These are phyloP conservation scores for Closterium sp. DNA, from an alignment of 139 green algal genomes.

Conservation along the genomic window DNA sequence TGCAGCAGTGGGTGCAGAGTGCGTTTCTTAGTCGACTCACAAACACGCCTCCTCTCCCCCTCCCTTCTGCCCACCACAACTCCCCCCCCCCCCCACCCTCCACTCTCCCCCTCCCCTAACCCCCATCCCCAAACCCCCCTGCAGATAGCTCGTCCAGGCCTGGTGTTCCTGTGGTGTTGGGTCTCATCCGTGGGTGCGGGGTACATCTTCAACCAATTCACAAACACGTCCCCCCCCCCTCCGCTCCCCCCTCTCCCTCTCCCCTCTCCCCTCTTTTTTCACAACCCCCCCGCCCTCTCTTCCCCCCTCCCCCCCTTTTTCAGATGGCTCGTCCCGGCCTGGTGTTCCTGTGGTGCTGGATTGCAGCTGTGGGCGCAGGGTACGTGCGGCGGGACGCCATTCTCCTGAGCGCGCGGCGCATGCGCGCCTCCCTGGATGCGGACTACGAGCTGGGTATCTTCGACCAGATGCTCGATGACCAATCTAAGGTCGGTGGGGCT, in stretches of 20 bases:
- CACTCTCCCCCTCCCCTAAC: neutral
- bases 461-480: constrained; percentile 37
- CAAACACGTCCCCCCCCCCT: no score
- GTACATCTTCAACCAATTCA: neutral
- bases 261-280: neutral
- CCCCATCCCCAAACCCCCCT: neutral
- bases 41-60: neutral
- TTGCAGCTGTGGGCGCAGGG: constrained; percentile 31
- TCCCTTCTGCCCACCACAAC: neutral
- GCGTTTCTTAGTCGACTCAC: neutral
- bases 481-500: constrained; percentile 16
- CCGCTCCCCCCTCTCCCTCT: neutral
- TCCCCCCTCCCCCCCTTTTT: no score
- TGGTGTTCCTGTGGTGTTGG: constrained; percentile 41
- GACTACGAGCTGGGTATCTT: constrained; percentile 43
- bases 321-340: constrained; percentile 30
- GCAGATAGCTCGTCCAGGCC: constrained; percentile 18
- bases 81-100: neutral
- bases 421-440: constrained; percentile 25
- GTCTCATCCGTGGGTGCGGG: constrained; percentile 22
- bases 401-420: constrained; percentile 25
- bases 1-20: neutral
- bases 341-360: constrained; percentile 38
- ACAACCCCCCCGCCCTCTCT: no score
- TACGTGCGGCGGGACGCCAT: constrained; percentile 38